These are phyloP conservation scores for Pythium folliculosum DNA, from an alignment of 352 stramenopile species.

Conservation along the genomic window DNA sequence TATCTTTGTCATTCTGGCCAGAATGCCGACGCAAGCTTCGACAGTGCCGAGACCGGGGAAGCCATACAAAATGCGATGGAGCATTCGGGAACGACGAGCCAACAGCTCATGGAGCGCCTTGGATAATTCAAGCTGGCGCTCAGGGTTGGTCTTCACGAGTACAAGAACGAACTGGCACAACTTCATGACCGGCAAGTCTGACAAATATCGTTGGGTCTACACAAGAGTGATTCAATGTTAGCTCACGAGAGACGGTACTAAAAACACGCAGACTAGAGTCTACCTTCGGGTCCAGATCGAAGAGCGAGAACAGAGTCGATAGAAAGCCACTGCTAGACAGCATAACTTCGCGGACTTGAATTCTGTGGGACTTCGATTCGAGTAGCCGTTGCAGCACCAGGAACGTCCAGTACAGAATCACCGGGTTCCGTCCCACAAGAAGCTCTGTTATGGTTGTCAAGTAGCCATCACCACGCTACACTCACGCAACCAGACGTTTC, in stretches of 20 bases:
- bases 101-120: slow-evolving; percentile 71
- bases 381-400: slow-evolving; percentile 66
- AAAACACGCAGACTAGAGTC: neutral
- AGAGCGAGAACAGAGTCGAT: slow-evolving; percentile 61
- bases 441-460: slow-evolving; percentile 67
- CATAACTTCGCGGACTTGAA: slow-evolving; percentile 59
- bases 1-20: slow-evolving; percentile 77
- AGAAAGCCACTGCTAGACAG: slow-evolving; percentile 66
- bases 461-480: slow-evolving; percentile 74
- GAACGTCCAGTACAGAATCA: slow-evolving; percentile 78
- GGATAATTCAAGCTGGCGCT: slow-evolving; percentile 66
- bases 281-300: slow-evolving; percentile 73
- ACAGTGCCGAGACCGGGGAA: slow-evolving; percentile 73
- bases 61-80: slow-evolving; percentile 76
- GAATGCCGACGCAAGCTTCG: slow-evolving; percentile 71
- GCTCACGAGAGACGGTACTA: neutral
- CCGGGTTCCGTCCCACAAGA: slow-evolving; percentile 47
- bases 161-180: slow-evolving; percentile 71
- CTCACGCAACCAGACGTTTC: neutral
- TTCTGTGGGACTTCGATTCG: slow-evolving; percentile 61
- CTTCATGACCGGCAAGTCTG: slow-evolving; percentile 78
- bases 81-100: slow-evolving; percentile 72
- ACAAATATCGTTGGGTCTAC: slow-evolving; percentile 64
- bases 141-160: slow-evolving; percentile 60
- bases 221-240: neutral